Conservation (phyloP, 805 yeast genomes). For the Barnettozyma sp. region DNA sequence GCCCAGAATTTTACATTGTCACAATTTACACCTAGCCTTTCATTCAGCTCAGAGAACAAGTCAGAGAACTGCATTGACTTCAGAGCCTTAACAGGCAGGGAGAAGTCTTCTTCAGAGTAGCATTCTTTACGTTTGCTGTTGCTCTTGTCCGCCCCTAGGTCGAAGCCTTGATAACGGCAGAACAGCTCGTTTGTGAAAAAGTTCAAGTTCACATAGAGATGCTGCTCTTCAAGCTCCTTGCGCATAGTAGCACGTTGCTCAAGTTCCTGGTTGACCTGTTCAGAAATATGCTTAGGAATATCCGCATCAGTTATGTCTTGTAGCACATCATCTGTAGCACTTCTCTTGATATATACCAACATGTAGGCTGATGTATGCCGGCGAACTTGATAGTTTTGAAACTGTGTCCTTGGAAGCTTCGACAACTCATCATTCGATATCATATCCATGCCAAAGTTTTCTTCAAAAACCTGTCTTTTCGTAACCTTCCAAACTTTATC, state of each 20-base stretch:
- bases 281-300: slow-evolving; percentile 63
- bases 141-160: slow-evolving; percentile 59
- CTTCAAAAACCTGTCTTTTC: slow-evolving; percentile 77
- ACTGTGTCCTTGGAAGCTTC: slow-evolving; percentile 50
- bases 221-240: slow-evolving; percentile 67
- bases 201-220: slow-evolving; percentile 50
- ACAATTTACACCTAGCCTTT: slow-evolving; percentile 32
- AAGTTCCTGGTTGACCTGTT: slow-evolving; percentile 56
- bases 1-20: slow-evolving; percentile 51
- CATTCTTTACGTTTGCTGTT: slow-evolving; percentile 36
- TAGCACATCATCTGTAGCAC: slow-evolving; percentile 49
- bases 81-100: slow-evolving; percentile 44
- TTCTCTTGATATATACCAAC: slow-evolving; percentile 84
- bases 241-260: slow-evolving; percentile 46
- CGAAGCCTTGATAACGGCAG: slow-evolving; percentile 62
- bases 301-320: slow-evolving; percentile 47
- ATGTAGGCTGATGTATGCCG: slow-evolving; percentile 94
- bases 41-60: slow-evolving; percentile 44
- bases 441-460: slow-evolving; percentile 80
- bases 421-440: slow-evolving; percentile 42
- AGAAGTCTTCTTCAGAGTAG: slow-evolving; percentile 25
- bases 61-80: slow-evolving; percentile 49
- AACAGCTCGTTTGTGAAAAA: slow-evolving; percentile 51
- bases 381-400: slow-evolving; percentile 56
- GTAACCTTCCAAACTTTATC: slow-evolving; percentile 90